Conservation (phyloP, 495 filamentous ascomycete genomes). For the Daldinia grandis region DNA sequence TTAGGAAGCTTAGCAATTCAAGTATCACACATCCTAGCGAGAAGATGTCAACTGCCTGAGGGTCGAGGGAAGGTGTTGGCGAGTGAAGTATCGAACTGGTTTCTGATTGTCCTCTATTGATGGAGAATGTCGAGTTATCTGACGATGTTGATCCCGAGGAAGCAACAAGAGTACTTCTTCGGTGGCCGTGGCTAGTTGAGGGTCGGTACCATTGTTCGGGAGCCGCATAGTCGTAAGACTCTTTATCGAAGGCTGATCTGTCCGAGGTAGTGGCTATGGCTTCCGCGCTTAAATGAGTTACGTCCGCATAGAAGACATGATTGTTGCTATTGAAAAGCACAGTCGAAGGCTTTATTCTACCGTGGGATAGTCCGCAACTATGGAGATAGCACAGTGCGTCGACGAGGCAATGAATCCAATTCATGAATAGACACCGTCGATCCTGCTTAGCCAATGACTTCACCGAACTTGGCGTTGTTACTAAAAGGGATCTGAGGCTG, state of each 20-base stretch:
- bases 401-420: slow-evolving; percentile 88
- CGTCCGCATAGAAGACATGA: slow-evolving; percentile 77
- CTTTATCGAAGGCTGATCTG: slow-evolving; percentile 67
- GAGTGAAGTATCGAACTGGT: slow-evolving; percentile 44
- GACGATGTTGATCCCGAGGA: slow-evolving; percentile 44
- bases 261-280: slow-evolving; percentile 51
- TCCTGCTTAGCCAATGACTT: slow-evolving; percentile 76
- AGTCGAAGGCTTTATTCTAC: slow-evolving; percentile 85
- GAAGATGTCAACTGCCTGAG: slow-evolving; percentile 74
- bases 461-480: slow-evolving; percentile 69
- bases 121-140: slow-evolving; percentile 50
- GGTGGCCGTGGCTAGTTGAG: slow-evolving; percentile 44
- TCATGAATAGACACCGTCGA: slow-evolving; percentile 73
- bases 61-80: slow-evolving; percentile 51
- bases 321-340: slow-evolving; percentile 77
- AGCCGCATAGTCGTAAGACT: slow-evolving; percentile 86
- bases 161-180: slow-evolving; percentile 44
- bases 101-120: slow-evolving; percentile 45
- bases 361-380: slow-evolving; percentile 73
- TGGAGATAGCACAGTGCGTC: slow-evolving; percentile 83
- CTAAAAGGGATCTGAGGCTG: slow-evolving; percentile 80
- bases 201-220: slow-evolving; percentile 77
- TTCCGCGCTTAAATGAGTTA: slow-evolving; percentile 62
- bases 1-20: slow-evolving; percentile 73
- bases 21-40: slow-evolving; percentile 77